Evolutionary conservation across 2,329 filamentous ascomycete genomes (phyloP).

Genomic region (Aspergillus sp.): DNA sequence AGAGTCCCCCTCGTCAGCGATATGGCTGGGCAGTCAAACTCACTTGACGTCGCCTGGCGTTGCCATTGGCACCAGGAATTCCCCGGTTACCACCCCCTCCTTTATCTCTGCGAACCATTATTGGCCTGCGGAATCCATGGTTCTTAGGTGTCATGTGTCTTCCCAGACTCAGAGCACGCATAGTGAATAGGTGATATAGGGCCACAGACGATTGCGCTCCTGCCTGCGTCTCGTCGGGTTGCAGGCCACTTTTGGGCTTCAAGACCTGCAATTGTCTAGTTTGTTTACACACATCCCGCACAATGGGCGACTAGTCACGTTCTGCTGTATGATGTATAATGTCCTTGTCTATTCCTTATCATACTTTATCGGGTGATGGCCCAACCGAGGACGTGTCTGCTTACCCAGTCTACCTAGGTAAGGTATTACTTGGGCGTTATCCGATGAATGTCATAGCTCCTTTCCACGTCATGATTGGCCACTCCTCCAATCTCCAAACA

Average conservation of each 20-base stretch:
- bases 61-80: slow-evolving; percentile 6
- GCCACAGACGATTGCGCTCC: neutral
- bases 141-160: slow-evolving; percentile 10
- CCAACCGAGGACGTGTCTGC: neutral
- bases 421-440: neutral
- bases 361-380: too few relatives aligned
- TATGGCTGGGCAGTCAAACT: slow-evolving; percentile 1
- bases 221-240: neutral
- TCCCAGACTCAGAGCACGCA: slow-evolving; percentile 2
- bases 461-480: neutral
- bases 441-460: neutral
- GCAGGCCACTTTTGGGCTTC: neutral
- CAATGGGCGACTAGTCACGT: neutral
- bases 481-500: neutral
- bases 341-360: too few relatives aligned
- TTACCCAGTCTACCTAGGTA: too few relatives aligned
- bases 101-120: neutral
- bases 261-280: neutral
- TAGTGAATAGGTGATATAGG: neutral
- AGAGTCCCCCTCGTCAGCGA: neutral
- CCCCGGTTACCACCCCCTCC: neutral
- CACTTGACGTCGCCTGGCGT: slow-evolving; percentile 2
- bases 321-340: neutral
- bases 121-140: slow-evolving; percentile 6
- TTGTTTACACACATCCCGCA: neutral